Percentiles rank a stretch among this genome's conserved stretches.
These are phyloP conservation scores for Pleurostoma richardsiae DNA, from an alignment of 2,329 filamentous ascomycete species.

Conservation along the genomic window DNA sequence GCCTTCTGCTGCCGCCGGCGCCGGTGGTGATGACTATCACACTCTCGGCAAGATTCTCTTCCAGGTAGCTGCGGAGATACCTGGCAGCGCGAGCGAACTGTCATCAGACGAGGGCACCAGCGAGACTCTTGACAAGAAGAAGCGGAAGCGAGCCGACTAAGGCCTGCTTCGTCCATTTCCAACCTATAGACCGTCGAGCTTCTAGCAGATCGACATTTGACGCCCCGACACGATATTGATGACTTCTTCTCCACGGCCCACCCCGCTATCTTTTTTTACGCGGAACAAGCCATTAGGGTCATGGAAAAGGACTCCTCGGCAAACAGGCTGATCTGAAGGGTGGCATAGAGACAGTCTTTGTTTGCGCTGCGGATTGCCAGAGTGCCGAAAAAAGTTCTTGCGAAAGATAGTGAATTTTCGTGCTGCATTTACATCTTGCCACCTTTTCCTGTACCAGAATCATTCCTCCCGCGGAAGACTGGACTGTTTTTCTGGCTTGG, in stretches of 20 bases:
- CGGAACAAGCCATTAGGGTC: conserved; percentile 15
- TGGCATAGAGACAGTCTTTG: too few relatives aligned
- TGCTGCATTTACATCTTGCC: conserved; percentile 13
- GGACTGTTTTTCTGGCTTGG: neutral
- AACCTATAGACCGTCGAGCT: conserved; percentile 20
- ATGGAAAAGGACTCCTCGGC: too few relatives aligned
- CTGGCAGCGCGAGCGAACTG: conserved; percentile 57
- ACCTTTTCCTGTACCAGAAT: neutral
- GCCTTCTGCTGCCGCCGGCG: conserved; percentile 30
- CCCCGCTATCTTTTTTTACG: conserved; percentile 16
- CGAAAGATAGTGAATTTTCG: conserved; percentile 7
- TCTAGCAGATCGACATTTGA: conserved; percentile 24
- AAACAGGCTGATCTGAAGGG: too few relatives aligned
- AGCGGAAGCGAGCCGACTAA: conserved; percentile 71
- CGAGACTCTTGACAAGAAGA: conserved; percentile 59
- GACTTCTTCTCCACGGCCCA: conserved; percentile 28
- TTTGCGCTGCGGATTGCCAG: too few relatives aligned
- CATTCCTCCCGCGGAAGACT: neutral
- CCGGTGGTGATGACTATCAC: conserved; percentile 56
- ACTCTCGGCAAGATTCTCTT: conserved; percentile 74
- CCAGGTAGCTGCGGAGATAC: conserved; percentile 70
- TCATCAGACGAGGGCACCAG: conserved; percentile 49
- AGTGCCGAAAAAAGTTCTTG: neutral
- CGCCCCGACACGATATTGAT: conserved; percentile 34
- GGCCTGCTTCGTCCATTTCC: conserved; percentile 12